phyloP scores from a whole-genome alignment of 2,329 filamentous ascomycete species.

The Orbilia brochopaga region DNA sequence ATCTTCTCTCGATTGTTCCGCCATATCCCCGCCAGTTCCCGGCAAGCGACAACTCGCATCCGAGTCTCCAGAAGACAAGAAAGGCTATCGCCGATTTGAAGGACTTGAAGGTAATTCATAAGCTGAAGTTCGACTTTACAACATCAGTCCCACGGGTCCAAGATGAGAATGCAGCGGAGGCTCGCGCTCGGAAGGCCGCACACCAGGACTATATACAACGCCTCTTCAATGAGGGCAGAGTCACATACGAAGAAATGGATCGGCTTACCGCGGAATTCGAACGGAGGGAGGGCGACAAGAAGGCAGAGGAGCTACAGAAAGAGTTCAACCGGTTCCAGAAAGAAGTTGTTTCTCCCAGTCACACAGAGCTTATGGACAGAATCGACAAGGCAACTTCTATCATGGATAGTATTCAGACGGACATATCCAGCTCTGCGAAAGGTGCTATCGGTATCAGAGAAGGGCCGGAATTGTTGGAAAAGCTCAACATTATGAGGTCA shows the following conservation, averaged over 20 bases:
- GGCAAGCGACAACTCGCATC: conserved; percentile 94
- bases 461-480: conserved; percentile 89
- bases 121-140: conserved; percentile 69
- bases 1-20: conserved; percentile 88
- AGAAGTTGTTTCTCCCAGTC: conserved; percentile 80
- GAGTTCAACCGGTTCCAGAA: conserved; percentile 86
- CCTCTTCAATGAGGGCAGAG: conserved; percentile 53
- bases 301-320: conserved; percentile 75
- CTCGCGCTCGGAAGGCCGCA: conserved; percentile 66
- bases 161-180: conserved; percentile 64
- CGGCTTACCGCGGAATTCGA: conserved; percentile 75
- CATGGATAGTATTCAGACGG: conserved; percentile 76
- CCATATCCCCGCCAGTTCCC: conserved; percentile 94
- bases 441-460: conserved; percentile 70
- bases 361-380: conserved; percentile 76
- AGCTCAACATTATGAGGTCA: conserved; percentile 94
- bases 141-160: conserved; percentile 66
- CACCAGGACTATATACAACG: conserved; percentile 77
- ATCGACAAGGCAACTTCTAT: conserved; percentile 75
- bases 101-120: conserved; percentile 74
- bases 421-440: conserved; percentile 84
- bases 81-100: conserved; percentile 74
- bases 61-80: conserved; percentile 79
- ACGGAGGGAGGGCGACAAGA: conserved; percentile 70
- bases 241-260: conserved; percentile 66